phyloP scores from a whole-genome alignment of 2,329 filamentous ascomycete species.

The Epichloe sp. region DNA sequence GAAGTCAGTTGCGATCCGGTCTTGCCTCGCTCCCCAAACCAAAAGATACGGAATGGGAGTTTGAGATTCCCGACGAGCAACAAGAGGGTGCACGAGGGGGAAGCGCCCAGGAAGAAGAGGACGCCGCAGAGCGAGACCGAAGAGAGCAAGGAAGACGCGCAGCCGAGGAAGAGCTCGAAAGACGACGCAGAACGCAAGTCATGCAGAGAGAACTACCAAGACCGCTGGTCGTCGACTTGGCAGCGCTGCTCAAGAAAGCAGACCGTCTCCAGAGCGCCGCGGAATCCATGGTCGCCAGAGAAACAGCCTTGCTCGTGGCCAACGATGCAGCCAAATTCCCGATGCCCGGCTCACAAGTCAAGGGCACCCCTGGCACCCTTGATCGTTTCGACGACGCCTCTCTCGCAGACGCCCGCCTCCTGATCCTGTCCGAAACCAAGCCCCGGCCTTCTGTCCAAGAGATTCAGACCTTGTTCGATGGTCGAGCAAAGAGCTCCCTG shows the following conservation, averaged over 20 bases:
- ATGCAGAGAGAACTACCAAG: conserved; percentile 74
- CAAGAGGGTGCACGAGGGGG: conserved; percentile 38
- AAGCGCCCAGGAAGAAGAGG: conserved; percentile 42
- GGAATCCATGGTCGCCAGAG: conserved; percentile 58
- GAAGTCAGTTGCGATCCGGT: conserved; percentile 54
- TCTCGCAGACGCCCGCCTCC: conserved; percentile 61
- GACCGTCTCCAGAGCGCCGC: conserved; percentile 47
- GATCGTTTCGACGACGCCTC: conserved; percentile 55
- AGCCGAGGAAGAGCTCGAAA: conserved; percentile 63
- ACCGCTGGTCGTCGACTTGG: conserved; percentile 58
- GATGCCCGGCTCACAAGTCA: conserved; percentile 52
- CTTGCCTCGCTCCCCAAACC: conserved; percentile 82
- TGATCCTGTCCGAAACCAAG: conserved; percentile 59
- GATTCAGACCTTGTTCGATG: conserved; percentile 41
- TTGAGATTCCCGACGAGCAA: conserved; percentile 78
- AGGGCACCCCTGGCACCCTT: conserved; percentile 44
- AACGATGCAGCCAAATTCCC: conserved; percentile 69
- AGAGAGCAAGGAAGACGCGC: conserved; percentile 62
- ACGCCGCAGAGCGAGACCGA: conserved; percentile 61
- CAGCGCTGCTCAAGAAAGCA: conserved; percentile 51
- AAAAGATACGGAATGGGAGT: conserved; percentile 87
- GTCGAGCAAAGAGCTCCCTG: conserved; percentile 38
- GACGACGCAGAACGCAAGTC: conserved; percentile 77
- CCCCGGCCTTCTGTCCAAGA: conserved; percentile 33
- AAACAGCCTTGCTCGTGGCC: conserved; percentile 68